Base-by-base conservation (phyloP, 345 rosid genomes). In the Hypericum androsaemum region DNA sequence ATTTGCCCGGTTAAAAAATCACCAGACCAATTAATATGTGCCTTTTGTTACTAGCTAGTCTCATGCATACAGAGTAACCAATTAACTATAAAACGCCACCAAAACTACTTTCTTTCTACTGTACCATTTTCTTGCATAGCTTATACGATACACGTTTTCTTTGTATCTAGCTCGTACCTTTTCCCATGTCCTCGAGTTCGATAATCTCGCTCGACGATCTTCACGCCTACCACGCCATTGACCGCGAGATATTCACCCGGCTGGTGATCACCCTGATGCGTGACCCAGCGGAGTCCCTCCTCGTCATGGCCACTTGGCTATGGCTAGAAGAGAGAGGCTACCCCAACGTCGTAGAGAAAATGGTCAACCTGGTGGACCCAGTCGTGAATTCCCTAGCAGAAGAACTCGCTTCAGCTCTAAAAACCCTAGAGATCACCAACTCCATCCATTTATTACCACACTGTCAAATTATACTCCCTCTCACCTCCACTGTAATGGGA, bases 231-330 rank as follows among this genome's bases (percentile, higher is more conserved):
- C 77, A 74, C 37, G 47, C 67, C 41, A 59, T 71, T 1, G 79
- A 74, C 59, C 58, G 83, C 6, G 71, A 67, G 13, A 12, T 69
- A 5, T 77, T 77, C 48, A 56, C 71, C 39, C 57, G 71, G 15
- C 17, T 77, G 70, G 71, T 77, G 0, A 17, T 69, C n/a, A 56
- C n/a, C 9, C 45, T 68, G 5, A 4, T 6, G 56, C 56, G 74
- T 40, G 57, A 66, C 6, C 75, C 77, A 3, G 71, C 57, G 12
- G 68, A 74, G 17, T 71, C 73, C 53, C 22, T 77, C 0, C 44
- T 74, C 0, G 58, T 74, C 51, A 59, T 77, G 60, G 73, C 83
- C 6, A 10, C 54, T 2, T 77, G 83, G 83, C 52, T 77, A n/a
- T 74, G 77, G 77, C 63, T 77, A 0, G 79, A 77, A 57, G 67